Percentiles rank a stretch among this genome's conserved stretches.
Evolutionary conservation across 192 early-diverging fungal genomes (phyloP).

Genomic region (Coemansia sp.): DNA sequence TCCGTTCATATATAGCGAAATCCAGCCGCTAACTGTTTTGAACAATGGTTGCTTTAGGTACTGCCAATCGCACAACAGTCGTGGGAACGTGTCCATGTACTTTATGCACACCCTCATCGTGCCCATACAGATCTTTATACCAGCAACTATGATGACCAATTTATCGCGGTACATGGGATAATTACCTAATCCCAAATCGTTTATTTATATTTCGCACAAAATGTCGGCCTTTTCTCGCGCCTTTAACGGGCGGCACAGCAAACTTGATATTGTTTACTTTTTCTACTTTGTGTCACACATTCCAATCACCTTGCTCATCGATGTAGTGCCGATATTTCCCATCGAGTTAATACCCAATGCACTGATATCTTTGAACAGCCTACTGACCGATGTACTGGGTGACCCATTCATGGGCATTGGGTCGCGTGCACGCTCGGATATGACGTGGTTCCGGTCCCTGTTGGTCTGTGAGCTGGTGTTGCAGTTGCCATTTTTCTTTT

Average conservation of each 20-base stretch:
- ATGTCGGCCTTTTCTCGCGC: conserved; percentile 11
- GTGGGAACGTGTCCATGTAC: background rate
- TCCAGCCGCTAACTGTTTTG: background rate
- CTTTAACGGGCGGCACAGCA: conserved; percentile 33
- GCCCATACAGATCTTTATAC: background rate
- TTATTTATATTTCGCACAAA: background rate
- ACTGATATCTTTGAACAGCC: conserved; percentile 37
- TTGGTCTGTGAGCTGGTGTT: conserved; percentile 64
- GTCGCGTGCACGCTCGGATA: conserved; percentile 22
- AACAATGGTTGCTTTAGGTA: background rate
- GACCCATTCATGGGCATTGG: conserved; percentile 69
- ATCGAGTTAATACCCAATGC: conserved; percentile 31
- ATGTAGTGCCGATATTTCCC: conserved; percentile 62
- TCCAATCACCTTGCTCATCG: conserved; percentile 66
- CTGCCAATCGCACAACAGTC: conserved; percentile 8
- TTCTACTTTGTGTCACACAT: conserved; percentile 75
- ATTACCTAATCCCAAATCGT: background rate
- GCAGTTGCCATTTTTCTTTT: conserved; percentile 76
- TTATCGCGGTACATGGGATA: background rate
- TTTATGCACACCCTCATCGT: background rate
- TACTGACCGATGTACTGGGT: conserved; percentile 58
- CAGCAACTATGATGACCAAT: background rate
- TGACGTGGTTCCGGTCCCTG: conserved; percentile 70
- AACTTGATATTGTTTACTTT: conserved; percentile 66
- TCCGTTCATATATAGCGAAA: background rate